Evolutionary conservation across 306 rosid genomes (phyloP).

Genomic region (Casuarina equisetifolia): DNA sequence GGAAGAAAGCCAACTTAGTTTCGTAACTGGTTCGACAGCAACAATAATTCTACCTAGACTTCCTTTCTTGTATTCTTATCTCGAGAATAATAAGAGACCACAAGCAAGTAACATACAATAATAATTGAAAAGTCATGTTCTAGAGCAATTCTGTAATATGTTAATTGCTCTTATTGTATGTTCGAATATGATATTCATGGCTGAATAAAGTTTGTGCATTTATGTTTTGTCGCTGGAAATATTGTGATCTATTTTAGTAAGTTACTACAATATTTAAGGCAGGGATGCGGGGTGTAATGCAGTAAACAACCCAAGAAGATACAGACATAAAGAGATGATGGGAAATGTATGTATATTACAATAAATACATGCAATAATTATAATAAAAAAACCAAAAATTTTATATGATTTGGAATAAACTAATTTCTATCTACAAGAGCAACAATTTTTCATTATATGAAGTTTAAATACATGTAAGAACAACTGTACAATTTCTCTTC

Average conservation of each 20-base stretch:
- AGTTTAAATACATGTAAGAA: no score
- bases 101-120: background rate
- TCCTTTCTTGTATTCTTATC: background rate
- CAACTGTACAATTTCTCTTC: no score
- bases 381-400: no score
- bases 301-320: background rate
- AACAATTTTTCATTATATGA: no score
- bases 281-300: background rate
- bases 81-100: background rate
- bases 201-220: background rate
- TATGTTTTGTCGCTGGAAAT: background rate
- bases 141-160: background rate
- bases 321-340: background rate
- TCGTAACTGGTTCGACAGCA: slow-evolving; percentile 3
- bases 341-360: no score
- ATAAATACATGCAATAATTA: no score
- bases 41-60: background rate
- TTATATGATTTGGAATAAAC: no score
- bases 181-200: background rate
- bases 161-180: background rate
- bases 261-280: no score
- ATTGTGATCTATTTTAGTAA: background rate
- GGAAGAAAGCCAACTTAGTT: background rate
- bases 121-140: background rate
- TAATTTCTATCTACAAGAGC: no score